These are phyloP conservation scores for Hirsutella rhossiliensis DNA, from an alignment of 2,329 filamentous ascomycete genomes.

Conservation along the genomic window DNA sequence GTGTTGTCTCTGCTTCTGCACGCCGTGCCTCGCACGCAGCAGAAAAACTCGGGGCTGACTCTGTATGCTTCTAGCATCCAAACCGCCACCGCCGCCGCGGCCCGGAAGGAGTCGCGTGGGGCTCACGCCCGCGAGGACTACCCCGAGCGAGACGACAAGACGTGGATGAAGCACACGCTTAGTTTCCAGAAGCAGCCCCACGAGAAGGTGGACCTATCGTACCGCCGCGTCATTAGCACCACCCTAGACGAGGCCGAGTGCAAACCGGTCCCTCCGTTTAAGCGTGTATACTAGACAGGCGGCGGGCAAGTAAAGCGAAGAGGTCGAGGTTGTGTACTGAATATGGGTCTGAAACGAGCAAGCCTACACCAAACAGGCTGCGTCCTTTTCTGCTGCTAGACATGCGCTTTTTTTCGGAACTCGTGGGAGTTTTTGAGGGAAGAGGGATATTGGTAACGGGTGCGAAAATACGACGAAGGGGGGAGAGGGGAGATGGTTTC, in stretches of 20 bases:
- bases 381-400: too few species aligned
- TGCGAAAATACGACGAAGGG: too few species aligned
- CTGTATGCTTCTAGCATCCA: constrained; percentile 47
- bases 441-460: too few species aligned
- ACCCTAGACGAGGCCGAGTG: constrained; percentile 95
- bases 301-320: background rate
- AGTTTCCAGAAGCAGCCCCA: constrained; percentile 92
- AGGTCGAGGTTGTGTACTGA: background rate
- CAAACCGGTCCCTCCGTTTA: constrained; percentile 92
- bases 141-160: constrained; percentile 86
- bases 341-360: background rate
- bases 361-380: background rate
- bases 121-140: constrained; percentile 95
- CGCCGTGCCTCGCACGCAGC: background rate
- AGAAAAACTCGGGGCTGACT: background rate
- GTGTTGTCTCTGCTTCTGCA: constrained; percentile 21
- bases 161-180: constrained; percentile 99
- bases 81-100: constrained; percentile 81
- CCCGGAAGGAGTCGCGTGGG: constrained; percentile 93
- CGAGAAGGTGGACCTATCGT: constrained; percentile 72
- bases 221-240: constrained; percentile 68
- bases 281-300: constrained; percentile 65
- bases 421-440: too few species aligned
- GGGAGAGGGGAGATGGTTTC: background rate
- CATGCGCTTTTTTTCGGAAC: too few species aligned